Conservation (phyloP, 306 rosid species). For the Inga leiocalycina region DNA sequence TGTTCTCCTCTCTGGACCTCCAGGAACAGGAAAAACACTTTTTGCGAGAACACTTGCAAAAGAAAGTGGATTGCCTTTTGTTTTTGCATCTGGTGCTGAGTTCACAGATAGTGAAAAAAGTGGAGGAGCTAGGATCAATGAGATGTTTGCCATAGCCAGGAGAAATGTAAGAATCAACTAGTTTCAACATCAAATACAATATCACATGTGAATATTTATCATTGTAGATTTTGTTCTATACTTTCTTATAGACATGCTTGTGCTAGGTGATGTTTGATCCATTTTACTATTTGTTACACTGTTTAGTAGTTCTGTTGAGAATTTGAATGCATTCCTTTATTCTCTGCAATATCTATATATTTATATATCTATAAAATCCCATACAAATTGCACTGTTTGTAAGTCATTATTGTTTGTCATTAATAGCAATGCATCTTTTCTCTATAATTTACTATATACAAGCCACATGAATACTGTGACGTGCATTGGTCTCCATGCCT, state of each 20-base stretch:
- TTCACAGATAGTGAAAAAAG: constrained; percentile 97
- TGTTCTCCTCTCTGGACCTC: constrained; percentile 98
- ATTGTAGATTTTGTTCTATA: constrained; percentile 17
- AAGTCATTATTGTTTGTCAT: background rate
- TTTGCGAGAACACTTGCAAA: constrained; percentile 95
- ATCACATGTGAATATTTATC: constrained; percentile 20
- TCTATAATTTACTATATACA: background rate
- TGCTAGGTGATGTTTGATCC: constrained; percentile 6
- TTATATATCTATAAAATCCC: background rate
- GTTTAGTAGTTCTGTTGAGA: constrained; percentile 20
- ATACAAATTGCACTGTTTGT: background rate
- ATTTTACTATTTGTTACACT: constrained; percentile 27
- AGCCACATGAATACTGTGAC: background rate
- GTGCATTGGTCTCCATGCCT: background rate
- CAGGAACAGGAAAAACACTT: constrained; percentile 98
- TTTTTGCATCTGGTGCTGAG: constrained; percentile 98
- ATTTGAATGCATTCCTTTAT: constrained; percentile 20
- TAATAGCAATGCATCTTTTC: background rate
- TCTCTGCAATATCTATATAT: background rate
- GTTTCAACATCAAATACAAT: constrained; percentile 29
- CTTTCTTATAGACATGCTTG: constrained; percentile 16
- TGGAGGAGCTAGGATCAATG: constrained; percentile 88
- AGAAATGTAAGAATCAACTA: constrained; percentile 69
- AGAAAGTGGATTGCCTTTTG: constrained; percentile 93
- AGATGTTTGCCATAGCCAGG: constrained; percentile 92